A percentile compares a stretch with the other conserved stretches of the same genome.
phyloP scores from a whole-genome alignment of 495 filamentous ascomycete species.

The Penicillium mononematosum region DNA sequence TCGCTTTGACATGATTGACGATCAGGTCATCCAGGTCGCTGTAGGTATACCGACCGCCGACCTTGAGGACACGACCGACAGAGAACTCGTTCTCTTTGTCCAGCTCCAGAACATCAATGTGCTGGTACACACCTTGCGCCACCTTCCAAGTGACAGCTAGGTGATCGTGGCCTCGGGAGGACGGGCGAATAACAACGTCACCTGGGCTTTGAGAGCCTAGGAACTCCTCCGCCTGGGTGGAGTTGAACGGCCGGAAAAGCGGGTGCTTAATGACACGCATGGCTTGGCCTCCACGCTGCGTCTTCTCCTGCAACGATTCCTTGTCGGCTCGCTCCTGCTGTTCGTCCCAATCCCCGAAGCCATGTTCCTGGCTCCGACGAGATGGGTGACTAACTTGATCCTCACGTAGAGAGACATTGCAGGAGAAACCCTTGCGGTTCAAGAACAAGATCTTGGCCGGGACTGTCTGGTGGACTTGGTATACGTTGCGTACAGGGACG shows the following conservation, averaged over 20 bases:
- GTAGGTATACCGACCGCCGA: conserved; percentile 85
- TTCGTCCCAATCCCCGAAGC: conserved; percentile 82
- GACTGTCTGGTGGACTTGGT: conserved; percentile 73
- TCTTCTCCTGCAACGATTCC: conserved; percentile 75
- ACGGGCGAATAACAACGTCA: conserved; percentile 92
- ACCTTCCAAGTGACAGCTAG: conserved; percentile 98
- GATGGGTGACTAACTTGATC: conserved; percentile 71
- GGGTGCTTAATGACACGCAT: conserved; percentile 97
- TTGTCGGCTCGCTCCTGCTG: conserved; percentile 73
- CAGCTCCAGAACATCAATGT: conserved; percentile 94
- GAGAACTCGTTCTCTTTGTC: conserved; percentile 97
- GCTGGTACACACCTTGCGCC: conserved; percentile 89
- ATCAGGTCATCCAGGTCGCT: conserved; percentile 96
- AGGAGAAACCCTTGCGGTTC: conserved; percentile 76
- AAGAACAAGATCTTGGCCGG: conserved; percentile 84
- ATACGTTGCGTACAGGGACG: conserved; percentile 55
- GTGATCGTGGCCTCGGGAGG: conserved; percentile 90
- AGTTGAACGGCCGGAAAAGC: conserved; percentile 88
- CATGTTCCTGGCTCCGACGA: conserved; percentile 62
- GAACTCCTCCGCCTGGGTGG: conserved; percentile 90
- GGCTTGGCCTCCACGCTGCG: conserved; percentile 74
- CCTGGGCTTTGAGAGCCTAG: conserved; percentile 78
- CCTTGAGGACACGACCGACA: conserved; percentile 76
- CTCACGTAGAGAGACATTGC: conserved; percentile 79
- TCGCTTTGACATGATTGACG: conserved; percentile 92